Evolutionary conservation across 306 rosid genomes (phyloP).

Genomic region (Inga leiocalycina): DNA sequence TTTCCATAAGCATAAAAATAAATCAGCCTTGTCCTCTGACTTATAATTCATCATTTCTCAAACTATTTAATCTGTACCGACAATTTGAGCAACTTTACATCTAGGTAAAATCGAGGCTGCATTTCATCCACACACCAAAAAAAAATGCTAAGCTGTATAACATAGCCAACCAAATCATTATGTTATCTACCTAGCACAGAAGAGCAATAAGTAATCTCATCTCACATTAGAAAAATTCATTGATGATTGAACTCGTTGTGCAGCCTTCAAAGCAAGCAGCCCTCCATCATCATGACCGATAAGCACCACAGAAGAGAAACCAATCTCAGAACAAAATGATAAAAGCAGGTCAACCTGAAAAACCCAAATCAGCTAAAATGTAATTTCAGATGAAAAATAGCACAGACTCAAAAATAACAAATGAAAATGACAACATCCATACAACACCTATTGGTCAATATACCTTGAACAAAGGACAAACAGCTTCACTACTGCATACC

Average conservation of each 20-base stretch:
- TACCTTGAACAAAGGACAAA: background rate
- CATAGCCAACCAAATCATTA: constrained; percentile 11
- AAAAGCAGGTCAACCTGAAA: constrained; percentile 89
- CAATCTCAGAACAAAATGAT: constrained; percentile 94
- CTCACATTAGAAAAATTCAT: constrained; percentile 76
- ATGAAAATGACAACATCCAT: background rate
- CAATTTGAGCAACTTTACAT: constrained; percentile 6
- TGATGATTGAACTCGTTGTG: constrained; percentile 71
- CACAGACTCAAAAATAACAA: background rate
- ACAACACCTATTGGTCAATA: constrained; percentile 4
- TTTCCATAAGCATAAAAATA: background rate
- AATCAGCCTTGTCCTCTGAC: background rate
- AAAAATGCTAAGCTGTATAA: background rate
- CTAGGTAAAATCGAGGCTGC: constrained; percentile 21
- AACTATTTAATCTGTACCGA: background rate
- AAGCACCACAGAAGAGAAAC: constrained; percentile 89
- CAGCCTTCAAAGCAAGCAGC: constrained; percentile 84
- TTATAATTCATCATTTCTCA: background rate
- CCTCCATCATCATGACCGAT: constrained; percentile 99
- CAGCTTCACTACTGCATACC: background rate
- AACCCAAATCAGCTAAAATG: constrained; percentile 20
- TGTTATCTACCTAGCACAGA: constrained; percentile 9
- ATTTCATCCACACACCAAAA: background rate
- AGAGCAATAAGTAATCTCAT: constrained; percentile 45
- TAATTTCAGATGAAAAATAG: background rate